Percentiles rank a stretch among this genome's conserved stretches.
These are phyloP conservation scores for Nitzschia sp. DNA, from an alignment of 108 stramenopile species.

Conservation along the genomic window DNA sequence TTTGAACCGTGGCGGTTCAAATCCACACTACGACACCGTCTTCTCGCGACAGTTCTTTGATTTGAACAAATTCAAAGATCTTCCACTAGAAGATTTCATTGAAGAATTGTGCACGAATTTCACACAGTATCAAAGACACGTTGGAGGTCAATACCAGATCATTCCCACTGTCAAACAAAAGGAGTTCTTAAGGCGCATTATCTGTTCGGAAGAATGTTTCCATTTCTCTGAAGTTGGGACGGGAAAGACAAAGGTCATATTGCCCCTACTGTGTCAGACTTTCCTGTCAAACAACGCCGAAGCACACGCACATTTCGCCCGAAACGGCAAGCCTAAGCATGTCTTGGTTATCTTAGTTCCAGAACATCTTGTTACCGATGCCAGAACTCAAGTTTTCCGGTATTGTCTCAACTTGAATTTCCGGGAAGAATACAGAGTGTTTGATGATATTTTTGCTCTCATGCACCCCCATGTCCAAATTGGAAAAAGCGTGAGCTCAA, in stretches of 20 bases:
- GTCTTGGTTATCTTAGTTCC: constrained; percentile 36
- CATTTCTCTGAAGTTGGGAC: constrained; percentile 35
- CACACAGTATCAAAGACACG: constrained; percentile 27
- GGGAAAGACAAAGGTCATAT: constrained; percentile 39
- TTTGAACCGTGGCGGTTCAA: constrained; percentile 3
- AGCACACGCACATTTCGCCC: constrained; percentile 26
- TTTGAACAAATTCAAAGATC: constrained; percentile 24
- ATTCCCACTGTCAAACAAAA: constrained; percentile 28
- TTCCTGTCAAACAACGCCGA: constrained; percentile 35
- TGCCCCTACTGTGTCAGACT: constrained; percentile 35
- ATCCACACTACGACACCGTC: constrained; percentile 31
- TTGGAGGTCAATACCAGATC: constrained; percentile 34
- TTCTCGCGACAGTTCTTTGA: constrained; percentile 32
- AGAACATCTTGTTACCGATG: constrained; percentile 36
- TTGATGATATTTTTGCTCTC: constrained; percentile 40
- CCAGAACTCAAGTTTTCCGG: constrained; percentile 32
- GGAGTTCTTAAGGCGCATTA: constrained; percentile 33
- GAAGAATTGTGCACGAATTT: constrained; percentile 29
- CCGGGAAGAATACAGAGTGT: constrained; percentile 34
- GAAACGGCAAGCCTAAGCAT: constrained; percentile 29
- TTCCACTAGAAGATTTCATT: constrained; percentile 26
- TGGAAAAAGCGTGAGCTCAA: neutral
- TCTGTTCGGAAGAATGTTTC: constrained; percentile 31
- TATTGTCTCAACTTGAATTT: constrained; percentile 37
- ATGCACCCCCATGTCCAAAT: constrained; percentile 27